Evolutionary conservation across 192 early-diverging fungal genomes (phyloP).

Genomic region (Coemansia sp.): DNA sequence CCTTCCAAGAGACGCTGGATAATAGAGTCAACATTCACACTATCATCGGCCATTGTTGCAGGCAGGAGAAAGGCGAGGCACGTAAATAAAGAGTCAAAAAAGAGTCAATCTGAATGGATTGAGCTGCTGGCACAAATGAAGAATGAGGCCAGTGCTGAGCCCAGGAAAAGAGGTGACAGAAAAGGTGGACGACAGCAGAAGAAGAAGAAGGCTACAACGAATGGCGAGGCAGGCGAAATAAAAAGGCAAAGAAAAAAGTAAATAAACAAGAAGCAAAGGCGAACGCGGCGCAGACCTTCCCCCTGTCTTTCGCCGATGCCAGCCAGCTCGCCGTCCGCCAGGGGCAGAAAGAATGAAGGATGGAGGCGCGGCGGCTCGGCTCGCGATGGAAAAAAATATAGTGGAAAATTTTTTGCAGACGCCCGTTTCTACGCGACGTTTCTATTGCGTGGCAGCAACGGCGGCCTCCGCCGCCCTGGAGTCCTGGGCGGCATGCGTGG

Average conservation of each 20-base stretch:
- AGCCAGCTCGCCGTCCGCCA: not conserved
- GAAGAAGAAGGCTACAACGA: not conserved
- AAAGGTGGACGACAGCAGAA: not conserved
- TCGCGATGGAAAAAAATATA: not conserved
- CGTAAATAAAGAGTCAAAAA: not conserved
- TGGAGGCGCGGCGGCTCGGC: too few relatives aligned
- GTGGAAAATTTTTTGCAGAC: not conserved
- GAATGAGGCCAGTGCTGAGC: not conserved
- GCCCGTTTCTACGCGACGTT: too few relatives aligned
- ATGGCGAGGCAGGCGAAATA: not conserved
- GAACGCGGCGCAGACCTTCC: not conserved
- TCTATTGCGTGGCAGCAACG: not conserved
- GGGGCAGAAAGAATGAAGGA: not conserved
- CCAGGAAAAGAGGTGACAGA: not conserved
- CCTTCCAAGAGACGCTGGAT: constrained; percentile 53
- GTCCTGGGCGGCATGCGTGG: not conserved
- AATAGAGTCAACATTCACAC: constrained; percentile 51
- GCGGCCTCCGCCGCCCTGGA: too few relatives aligned
- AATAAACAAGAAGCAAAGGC: not conserved
- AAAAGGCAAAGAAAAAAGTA: constrained; percentile 5
- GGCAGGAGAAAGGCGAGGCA: constrained; percentile 1
- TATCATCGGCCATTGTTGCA: constrained; percentile 44
- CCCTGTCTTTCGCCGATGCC: not conserved
- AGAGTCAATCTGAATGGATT: not conserved
- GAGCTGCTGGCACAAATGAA: not conserved